These are phyloP conservation scores for Aeminium ludgeri DNA, from an alignment of 495 filamentous ascomycete species.

Conservation along the genomic window DNA sequence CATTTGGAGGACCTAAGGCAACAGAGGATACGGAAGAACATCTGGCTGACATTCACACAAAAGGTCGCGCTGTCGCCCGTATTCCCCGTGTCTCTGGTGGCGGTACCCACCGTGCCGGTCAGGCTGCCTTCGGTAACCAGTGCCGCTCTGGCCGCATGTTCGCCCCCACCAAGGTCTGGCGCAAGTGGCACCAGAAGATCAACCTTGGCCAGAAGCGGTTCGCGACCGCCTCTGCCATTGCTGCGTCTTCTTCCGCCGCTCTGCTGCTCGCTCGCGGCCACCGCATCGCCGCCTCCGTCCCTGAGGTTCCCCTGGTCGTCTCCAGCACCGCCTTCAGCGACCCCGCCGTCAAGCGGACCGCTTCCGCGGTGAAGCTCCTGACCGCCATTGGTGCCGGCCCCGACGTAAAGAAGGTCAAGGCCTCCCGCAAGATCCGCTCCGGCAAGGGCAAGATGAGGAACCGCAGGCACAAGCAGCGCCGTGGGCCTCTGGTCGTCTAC, in stretches of 20 bases:
- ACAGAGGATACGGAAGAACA: constrained; percentile 9
- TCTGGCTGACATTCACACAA: constrained; percentile 22
- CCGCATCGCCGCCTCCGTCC: constrained; percentile 64
- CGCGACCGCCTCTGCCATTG: constrained; percentile 89
- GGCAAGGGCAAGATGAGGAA: constrained; percentile 95
- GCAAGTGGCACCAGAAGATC: constrained; percentile 99
- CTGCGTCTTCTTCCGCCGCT: constrained; percentile 83
- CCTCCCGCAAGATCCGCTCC: constrained; percentile 82
- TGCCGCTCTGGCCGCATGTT: constrained; percentile 99
- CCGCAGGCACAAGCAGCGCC: constrained; percentile 90
- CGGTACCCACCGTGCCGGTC: constrained; percentile 98
- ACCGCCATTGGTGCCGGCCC: constrained; percentile 75
- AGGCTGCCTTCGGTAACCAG: constrained; percentile 99
- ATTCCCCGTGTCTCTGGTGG: constrained; percentile 99
- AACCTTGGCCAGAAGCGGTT: constrained; percentile 97
- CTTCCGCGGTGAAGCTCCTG: constrained; percentile 68
- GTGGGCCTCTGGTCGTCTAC: constrained; percentile 92
- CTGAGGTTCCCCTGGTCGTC: constrained; percentile 93
- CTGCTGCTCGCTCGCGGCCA: constrained; percentile 94
- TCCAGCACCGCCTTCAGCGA: constrained; percentile 70
- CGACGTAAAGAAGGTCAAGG: constrained; percentile 86
- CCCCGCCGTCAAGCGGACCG: constrained; percentile 69
- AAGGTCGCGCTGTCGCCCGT: constrained; percentile 98
- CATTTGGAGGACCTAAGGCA: not conserved
- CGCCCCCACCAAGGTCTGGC: constrained; percentile 98